Evolutionary conservation across 2,329 filamentous ascomycete species (phyloP).

Genomic region (Lachnellula subtilissima): DNA sequence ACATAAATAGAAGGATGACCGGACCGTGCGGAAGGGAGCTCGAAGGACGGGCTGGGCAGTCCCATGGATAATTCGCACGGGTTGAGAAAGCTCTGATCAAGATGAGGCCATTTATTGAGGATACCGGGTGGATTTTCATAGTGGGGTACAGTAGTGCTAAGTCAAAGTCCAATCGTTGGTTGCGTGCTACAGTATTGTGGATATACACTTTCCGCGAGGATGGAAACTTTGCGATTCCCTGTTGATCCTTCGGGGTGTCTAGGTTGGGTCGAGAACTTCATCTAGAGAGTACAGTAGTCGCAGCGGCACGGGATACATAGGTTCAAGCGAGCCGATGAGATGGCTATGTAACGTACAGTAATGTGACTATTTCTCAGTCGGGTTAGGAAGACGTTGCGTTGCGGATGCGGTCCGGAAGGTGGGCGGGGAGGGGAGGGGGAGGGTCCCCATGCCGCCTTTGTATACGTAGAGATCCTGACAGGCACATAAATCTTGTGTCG

Average conservation of each 20-base stretch:
- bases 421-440: background rate
- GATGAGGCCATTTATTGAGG: no score
- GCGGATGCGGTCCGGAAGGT: slow-evolving; percentile 4
- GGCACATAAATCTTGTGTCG: slow-evolving; percentile 3
- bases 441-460: background rate
- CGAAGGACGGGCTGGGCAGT: background rate
- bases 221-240: background rate
- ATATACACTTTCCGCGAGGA: background rate
- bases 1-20: background rate
- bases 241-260: background rate
- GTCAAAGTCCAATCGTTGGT: background rate
- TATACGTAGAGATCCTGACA: background rate
- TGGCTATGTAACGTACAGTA: background rate
- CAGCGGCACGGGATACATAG: no score
- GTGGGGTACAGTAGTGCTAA: background rate
- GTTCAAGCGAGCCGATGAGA: no score
- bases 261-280: background rate
- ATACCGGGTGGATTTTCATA: background rate
- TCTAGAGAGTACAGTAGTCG: no score
- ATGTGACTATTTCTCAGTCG: background rate
- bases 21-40: background rate
- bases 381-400: background rate
- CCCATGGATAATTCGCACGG: no score
- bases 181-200: no score
- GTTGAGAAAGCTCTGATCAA: no score